A percentile compares a stretch with the other conserved stretches of the same genome.
Evolutionary conservation across 805 yeast genomes (phyloP).

Genomic region (Saccharomycopsis fermentans): DNA sequence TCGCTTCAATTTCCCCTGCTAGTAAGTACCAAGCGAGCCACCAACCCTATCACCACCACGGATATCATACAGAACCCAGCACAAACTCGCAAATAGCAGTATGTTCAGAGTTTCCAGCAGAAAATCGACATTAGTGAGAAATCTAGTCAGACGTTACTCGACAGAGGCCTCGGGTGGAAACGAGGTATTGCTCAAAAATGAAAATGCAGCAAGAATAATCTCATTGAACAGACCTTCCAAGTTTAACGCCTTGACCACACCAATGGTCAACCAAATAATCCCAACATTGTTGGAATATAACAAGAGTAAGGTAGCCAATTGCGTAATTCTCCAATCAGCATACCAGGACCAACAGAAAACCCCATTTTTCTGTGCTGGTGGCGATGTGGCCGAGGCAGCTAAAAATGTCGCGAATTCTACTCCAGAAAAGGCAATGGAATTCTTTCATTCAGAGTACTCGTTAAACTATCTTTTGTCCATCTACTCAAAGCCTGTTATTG

Average conservation of each 20-base stretch:
- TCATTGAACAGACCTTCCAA: constrained; percentile 72
- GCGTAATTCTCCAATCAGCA: constrained; percentile 57
- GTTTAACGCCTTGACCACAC: constrained; percentile 71
- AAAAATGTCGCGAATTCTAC: constrained; percentile 40
- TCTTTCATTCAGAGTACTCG: constrained; percentile 74
- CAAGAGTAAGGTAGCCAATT: constrained; percentile 42
- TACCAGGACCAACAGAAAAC: constrained; percentile 37
- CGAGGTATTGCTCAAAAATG: constrained; percentile 34
- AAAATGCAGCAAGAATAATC: constrained; percentile 59
- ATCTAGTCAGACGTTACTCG: background rate
- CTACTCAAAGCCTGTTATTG: constrained; percentile 73
- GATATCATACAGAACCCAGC: too few relatives aligned
- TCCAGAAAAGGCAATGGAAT: constrained; percentile 41
- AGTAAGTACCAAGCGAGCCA: too few relatives aligned
- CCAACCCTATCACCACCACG: too few relatives aligned
- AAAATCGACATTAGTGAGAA: background rate
- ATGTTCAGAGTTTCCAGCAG: background rate
- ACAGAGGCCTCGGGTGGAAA: background rate
- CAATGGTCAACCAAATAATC: constrained; percentile 62
- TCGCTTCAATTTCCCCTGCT: too few relatives aligned
- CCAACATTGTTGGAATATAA: constrained; percentile 72
- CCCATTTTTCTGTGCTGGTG: constrained; percentile 74
- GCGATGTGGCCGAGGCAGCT: constrained; percentile 83
- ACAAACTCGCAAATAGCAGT: background rate
- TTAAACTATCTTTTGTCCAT: constrained; percentile 71